A percentile compares a stretch with the other conserved stretches of the same genome.
Evolutionary conservation across 129 eudicot genomes (phyloP).

Genomic region (Rutidosis leptorrhynchoides): DNA sequence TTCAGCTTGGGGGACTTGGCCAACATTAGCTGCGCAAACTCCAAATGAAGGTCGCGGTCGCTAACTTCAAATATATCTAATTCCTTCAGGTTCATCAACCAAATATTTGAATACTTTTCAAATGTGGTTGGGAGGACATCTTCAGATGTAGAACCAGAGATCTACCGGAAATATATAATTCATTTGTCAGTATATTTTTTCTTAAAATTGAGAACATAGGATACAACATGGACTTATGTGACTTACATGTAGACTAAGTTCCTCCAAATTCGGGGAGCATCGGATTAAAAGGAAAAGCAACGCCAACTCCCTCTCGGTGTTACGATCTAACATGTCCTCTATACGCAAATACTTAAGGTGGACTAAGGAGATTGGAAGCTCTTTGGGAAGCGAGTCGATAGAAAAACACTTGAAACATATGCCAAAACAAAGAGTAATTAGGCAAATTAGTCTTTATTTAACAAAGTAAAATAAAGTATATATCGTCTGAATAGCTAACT

Average conservation of each 20-base stretch:
- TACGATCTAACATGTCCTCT: background rate
- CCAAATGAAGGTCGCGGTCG: background rate
- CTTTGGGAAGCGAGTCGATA: no score
- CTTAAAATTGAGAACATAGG: no score
- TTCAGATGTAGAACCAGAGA: background rate
- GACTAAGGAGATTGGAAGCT: conserved; percentile 9
- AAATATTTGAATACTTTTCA: conserved; percentile 12
- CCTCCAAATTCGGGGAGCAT: conserved; percentile 5
- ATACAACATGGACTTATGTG: background rate
- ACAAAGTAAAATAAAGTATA: background rate
- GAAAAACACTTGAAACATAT: background rate
- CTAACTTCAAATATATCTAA: conserved; percentile 5
- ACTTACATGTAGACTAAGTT: conserved; percentile 1
- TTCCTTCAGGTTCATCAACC: conserved; percentile 10
- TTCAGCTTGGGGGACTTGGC: conserved; percentile 16
- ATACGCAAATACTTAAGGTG: conserved; percentile 13
- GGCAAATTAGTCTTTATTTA: background rate
- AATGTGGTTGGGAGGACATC: background rate
- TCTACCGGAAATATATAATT: background rate
- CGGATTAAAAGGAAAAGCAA: background rate
- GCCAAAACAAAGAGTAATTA: background rate
- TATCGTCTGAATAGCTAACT: no score
- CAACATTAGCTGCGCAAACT: conserved; percentile 22
- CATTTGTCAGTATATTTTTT: background rate
- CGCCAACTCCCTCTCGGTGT: background rate